A percentile compares a stretch with the other conserved stretches of the same genome.
These are phyloP conservation scores for Saccharum spontaneum DNA, from an alignment of 176 grass and related monocot species.

Conservation along the genomic window DNA sequence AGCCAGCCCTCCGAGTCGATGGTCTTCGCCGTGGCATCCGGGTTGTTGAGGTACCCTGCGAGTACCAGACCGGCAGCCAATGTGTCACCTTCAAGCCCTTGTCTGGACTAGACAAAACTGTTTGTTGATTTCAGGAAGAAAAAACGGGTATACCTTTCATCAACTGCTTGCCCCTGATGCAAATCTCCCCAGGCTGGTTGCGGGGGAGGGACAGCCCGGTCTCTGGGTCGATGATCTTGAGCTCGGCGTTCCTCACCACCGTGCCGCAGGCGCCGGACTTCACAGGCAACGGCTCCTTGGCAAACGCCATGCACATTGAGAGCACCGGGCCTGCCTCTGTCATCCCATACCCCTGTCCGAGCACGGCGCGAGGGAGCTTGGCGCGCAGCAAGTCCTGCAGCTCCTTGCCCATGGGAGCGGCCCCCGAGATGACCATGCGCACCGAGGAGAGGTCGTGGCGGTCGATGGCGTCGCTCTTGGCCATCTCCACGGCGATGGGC, in stretches of 20 bases:
- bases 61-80: background rate
- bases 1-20: slow-evolving; percentile 83
- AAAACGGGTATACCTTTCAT: slow-evolving; percentile 68
- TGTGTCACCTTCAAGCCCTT: background rate
- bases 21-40: slow-evolving; percentile 63
- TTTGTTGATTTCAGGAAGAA: background rate
- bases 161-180: slow-evolving; percentile 82
- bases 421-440: slow-evolving; percentile 70
- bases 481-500: slow-evolving; percentile 81
- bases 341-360: slow-evolving; percentile 86
- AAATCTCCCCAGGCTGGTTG: slow-evolving; percentile 80
- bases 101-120: background rate
- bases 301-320: slow-evolving; percentile 93
- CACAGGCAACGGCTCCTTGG: slow-evolving; percentile 63
- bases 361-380: slow-evolving; percentile 52
- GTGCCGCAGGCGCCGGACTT: slow-evolving; percentile 88
- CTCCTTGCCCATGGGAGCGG: slow-evolving; percentile 89
- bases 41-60: slow-evolving; percentile 87
- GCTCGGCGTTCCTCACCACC: slow-evolving; percentile 82
- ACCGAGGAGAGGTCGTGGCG: slow-evolving; percentile 71
- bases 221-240: slow-evolving; percentile 76
- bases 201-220: slow-evolving; percentile 43
- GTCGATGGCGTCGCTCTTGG: slow-evolving; percentile 48
- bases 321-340: slow-evolving; percentile 83
- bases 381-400: slow-evolving; percentile 64